Conservation (phyloP, 2,329 filamentous ascomycete genomes). For the Rutstroemia sp. region DNA sequence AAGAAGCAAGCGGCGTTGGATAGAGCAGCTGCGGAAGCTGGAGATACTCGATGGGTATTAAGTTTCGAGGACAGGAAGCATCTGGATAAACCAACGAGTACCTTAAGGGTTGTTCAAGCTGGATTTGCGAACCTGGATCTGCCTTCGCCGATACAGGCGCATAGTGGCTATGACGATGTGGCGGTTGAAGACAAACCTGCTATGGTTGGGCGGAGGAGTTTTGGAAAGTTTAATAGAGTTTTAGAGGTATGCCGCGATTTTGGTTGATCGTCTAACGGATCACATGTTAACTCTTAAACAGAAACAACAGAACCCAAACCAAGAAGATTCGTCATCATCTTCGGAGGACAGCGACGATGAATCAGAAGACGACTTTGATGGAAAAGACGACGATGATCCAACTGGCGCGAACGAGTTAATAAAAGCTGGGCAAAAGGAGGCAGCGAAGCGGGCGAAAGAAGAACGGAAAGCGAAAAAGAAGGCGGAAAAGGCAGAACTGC, state of each 20-base stretch:
- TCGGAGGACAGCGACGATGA: constrained; percentile 27
- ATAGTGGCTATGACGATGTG: constrained; percentile 23
- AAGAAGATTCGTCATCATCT: constrained; percentile 30
- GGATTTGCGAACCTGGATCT: constrained; percentile 46
- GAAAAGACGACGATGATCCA: constrained; percentile 29
- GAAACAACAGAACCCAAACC: constrained; percentile 33
- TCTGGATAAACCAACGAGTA: constrained; percentile 25
- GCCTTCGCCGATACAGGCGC: constrained; percentile 13
- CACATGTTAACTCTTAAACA: constrained; percentile 14
- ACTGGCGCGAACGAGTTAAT: constrained; percentile 39
- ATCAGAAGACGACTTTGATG: constrained; percentile 18
- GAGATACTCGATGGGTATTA: constrained; percentile 71
- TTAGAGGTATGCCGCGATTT: constrained; percentile 27
- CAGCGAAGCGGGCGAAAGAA: constrained; percentile 34
- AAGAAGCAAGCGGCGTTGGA: constrained; percentile 55
- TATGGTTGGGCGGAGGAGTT: constrained; percentile 39
- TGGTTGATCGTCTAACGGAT: background rate
- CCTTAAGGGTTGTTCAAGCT: constrained; percentile 52
- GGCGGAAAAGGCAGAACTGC: constrained; percentile 39
- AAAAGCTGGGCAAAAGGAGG: constrained; percentile 37
- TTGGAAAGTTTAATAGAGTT: constrained; percentile 39
- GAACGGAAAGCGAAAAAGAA: constrained; percentile 41
- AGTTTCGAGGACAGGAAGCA: constrained; percentile 40
- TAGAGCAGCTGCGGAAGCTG: constrained; percentile 51
- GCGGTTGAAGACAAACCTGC: constrained; percentile 24